A percentile compares a stretch with the other conserved stretches of the same genome.
Evolutionary conservation across 1,284 basidiomycete genomes (phyloP).

Genomic region (Chalciporus sp.): DNA sequence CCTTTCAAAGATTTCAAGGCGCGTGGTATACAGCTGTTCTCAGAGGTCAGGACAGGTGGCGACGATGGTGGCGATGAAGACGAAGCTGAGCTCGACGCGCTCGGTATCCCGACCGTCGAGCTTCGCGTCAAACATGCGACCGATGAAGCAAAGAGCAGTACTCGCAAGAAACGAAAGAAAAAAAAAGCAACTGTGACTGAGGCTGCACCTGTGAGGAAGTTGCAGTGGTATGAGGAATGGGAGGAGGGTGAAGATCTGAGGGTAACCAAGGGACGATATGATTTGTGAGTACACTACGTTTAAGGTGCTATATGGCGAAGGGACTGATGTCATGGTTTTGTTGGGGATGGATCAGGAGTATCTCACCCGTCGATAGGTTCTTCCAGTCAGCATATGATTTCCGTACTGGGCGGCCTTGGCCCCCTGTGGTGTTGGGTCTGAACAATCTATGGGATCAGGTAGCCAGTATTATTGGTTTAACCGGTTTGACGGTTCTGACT

Average conservation of each 20-base stretch:
- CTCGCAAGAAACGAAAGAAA: slow-evolving; percentile 39
- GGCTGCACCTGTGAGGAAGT: slow-evolving; percentile 31
- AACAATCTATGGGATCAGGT: slow-evolving; percentile 65
- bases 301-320: not conserved
- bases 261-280: slow-evolving; percentile 34
- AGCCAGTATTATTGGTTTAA: not conserved
- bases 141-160: slow-evolving; percentile 48
- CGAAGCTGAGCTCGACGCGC: slow-evolving; percentile 56
- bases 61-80: slow-evolving; percentile 40
- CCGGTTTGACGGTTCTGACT: slow-evolving; percentile 4
- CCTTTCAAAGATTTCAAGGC: slow-evolving; percentile 64
- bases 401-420: slow-evolving; percentile 54
- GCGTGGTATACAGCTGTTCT: slow-evolving; percentile 54
- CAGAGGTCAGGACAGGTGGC: slow-evolving; percentile 23
- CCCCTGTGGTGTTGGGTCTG: slow-evolving; percentile 43
- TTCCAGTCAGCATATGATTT: slow-evolving; percentile 60
- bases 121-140: slow-evolving; percentile 55
- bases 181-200: slow-evolving; percentile 38
- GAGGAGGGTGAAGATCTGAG: slow-evolving; percentile 51
- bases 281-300: slow-evolving; percentile 43
- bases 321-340: not conserved
- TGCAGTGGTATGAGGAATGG: slow-evolving; percentile 70
- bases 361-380: slow-evolving; percentile 53
- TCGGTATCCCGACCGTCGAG: slow-evolving; percentile 64
- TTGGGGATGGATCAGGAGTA: slow-evolving; percentile 35